phyloP scores from a whole-genome alignment of 1,284 basidiomycete species.

The Abortiporus biennis region DNA sequence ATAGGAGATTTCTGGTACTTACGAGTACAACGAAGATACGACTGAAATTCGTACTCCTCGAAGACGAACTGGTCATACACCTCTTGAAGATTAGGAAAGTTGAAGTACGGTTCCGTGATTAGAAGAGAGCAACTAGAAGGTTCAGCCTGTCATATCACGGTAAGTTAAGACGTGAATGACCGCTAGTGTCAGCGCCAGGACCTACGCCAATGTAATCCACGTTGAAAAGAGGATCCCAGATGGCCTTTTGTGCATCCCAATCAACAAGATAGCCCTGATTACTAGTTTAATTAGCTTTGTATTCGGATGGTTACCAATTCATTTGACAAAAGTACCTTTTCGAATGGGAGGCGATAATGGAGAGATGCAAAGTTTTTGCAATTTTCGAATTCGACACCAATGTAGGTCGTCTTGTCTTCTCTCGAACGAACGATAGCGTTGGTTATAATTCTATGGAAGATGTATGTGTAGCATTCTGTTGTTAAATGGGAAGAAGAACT shows the following conservation, averaged over 20 bases:
- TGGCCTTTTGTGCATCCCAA: slow-evolving; percentile 88
- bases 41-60: slow-evolving; percentile 91
- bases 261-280: slow-evolving; percentile 86
- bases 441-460: slow-evolving; percentile 65
- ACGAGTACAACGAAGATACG: slow-evolving; percentile 81
- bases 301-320: no score
- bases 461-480: no score
- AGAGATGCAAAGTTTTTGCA: slow-evolving; percentile 78
- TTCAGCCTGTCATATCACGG: slow-evolving; percentile 48
- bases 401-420: slow-evolving; percentile 71
- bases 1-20: slow-evolving; percentile 28
- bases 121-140: slow-evolving; percentile 69
- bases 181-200: slow-evolving; percentile 9
- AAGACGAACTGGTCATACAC: slow-evolving; percentile 93
- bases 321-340: slow-evolving; percentile 67
- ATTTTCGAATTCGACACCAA: slow-evolving; percentile 73
- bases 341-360: slow-evolving; percentile 78
- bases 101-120: slow-evolving; percentile 92
- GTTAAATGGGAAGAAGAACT: no score
- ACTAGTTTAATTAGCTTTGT: no score
- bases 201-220: slow-evolving; percentile 62
- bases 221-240: slow-evolving; percentile 86
- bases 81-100: slow-evolving; percentile 85
- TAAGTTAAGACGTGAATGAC: not conserved
- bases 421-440: slow-evolving; percentile 82